These are phyloP conservation scores for Styphnolobium japonicum DNA, from an alignment of 306 rosid species.

Conservation along the genomic window DNA sequence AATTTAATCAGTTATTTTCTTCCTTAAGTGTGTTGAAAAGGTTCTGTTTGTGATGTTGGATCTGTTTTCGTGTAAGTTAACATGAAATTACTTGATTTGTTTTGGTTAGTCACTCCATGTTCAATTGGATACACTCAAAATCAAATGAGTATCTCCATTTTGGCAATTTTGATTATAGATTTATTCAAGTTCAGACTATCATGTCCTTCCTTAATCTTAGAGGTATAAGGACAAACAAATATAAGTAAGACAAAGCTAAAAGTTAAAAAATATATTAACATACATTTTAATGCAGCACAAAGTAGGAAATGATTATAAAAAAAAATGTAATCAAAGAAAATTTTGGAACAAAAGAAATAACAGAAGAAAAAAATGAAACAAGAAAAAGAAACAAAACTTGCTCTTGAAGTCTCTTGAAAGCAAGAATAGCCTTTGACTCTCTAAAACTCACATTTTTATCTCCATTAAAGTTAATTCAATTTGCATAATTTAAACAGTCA, in stretches of 20 bases:
- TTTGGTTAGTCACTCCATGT: background rate
- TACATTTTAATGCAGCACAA: background rate
- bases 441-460: constrained; percentile 37
- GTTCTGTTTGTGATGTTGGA: constrained; percentile 10
- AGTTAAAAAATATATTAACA: background rate
- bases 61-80: background rate
- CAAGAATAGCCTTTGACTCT: constrained; percentile 50
- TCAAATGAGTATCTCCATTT: background rate
- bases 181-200: background rate
- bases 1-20: constrained; percentile 87
- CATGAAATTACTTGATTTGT: background rate
- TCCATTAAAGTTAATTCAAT: constrained; percentile 25
- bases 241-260: background rate
- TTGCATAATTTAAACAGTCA: constrained; percentile 26
- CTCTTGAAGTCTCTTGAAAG: constrained; percentile 65
- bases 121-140: background rate
- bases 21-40: constrained; percentile 7
- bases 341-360: no score
- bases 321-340: no score
- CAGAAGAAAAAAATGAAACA: no score
- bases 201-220: constrained; percentile 39
- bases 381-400: constrained; percentile 33
- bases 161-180: background rate
- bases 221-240: background rate
- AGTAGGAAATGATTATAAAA: no score